phyloP scores from a whole-genome alignment of 495 filamentous ascomycete genomes.

The Trypethelium eluteriae region DNA sequence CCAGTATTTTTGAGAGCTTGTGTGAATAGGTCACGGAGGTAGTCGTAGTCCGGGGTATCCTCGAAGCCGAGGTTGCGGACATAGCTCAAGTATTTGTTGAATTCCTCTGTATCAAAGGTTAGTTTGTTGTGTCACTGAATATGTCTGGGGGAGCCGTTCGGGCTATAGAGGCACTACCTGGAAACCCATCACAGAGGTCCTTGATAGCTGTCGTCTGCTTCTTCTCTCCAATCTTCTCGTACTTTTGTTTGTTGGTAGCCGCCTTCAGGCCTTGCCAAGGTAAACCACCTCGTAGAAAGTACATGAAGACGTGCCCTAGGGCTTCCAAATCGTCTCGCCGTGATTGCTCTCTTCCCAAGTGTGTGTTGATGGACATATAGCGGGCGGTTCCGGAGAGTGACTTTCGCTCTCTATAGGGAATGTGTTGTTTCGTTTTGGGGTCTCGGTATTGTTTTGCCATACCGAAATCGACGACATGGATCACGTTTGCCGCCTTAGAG shows the following conservation, averaged over 20 bases:
- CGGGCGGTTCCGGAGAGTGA: conserved; percentile 93
- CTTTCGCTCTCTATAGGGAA: conserved; percentile 96
- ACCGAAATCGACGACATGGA: conserved; percentile 98
- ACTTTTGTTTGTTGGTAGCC: conserved; percentile 99
- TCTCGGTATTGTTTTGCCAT: conserved; percentile 99
- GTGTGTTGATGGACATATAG: conserved; percentile 99
- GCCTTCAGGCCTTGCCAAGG: conserved; percentile 99
- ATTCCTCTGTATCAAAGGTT: conserved; percentile 57
- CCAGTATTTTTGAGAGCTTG: conserved; percentile 91
- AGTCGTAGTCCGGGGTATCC: conserved; percentile 97
- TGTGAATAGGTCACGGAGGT: conserved; percentile 91
- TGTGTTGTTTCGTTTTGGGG: conserved; percentile 98
- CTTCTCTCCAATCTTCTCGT: conserved; percentile 99
- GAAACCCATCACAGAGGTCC: conserved; percentile 93
- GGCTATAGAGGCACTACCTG: conserved; percentile 45
- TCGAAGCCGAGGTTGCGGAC: conserved; percentile 97
- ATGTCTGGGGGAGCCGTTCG: background rate
- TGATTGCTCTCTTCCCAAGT: conserved; percentile 92
- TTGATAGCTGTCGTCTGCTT: conserved; percentile 97
- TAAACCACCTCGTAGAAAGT: conserved; percentile 91
- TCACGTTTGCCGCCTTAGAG: conserved; percentile 91
- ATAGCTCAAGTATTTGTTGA: conserved; percentile 94
- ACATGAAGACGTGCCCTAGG: conserved; percentile 97
- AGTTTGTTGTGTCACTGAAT: conserved; percentile 7
- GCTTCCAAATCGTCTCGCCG: conserved; percentile 94